phyloP scores from a whole-genome alignment of 1,284 basidiomycete species.

The Irpex sp. region DNA sequence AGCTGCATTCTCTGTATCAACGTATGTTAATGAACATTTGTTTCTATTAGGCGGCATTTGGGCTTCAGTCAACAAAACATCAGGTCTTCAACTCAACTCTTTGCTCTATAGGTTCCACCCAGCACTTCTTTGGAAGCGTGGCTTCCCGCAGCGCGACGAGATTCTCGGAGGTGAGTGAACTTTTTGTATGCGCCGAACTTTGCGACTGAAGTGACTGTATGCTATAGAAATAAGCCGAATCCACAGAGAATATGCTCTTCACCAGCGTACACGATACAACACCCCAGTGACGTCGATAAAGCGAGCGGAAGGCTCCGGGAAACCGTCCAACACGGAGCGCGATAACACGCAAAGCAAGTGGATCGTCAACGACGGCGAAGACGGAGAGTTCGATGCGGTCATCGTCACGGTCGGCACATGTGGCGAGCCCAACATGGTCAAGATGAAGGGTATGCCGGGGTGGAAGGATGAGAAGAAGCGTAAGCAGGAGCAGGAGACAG shows the following conservation, averaged over 20 bases:
- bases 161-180: conserved; percentile 42
- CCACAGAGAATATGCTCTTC: conserved; percentile 54
- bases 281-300: conserved; percentile 36
- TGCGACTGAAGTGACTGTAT: neutral
- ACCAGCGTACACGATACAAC: conserved; percentile 46
- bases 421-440: conserved; percentile 47
- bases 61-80: conserved; percentile 57
- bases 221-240: conserved; percentile 43
- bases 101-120: conserved; percentile 56
- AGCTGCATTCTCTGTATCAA: too few species aligned
- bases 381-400: conserved; percentile 54
- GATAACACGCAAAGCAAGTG: conserved; percentile 28
- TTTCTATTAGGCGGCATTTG: conserved; percentile 51
- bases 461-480: conserved; percentile 10
- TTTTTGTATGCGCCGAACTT: neutral
- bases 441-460: conserved; percentile 44
- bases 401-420: conserved; percentile 58
- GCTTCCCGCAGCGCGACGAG: conserved; percentile 53
- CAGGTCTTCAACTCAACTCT: conserved; percentile 59
- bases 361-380: conserved; percentile 47
- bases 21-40: neutral
- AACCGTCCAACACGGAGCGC: conserved; percentile 14
- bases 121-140: conserved; percentile 36
- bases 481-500: conserved; percentile 2
- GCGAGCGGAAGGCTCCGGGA: conserved; percentile 20